phyloP scores from a whole-genome alignment of 2,329 filamentous ascomycete species.

The Cercospora canescens region DNA sequence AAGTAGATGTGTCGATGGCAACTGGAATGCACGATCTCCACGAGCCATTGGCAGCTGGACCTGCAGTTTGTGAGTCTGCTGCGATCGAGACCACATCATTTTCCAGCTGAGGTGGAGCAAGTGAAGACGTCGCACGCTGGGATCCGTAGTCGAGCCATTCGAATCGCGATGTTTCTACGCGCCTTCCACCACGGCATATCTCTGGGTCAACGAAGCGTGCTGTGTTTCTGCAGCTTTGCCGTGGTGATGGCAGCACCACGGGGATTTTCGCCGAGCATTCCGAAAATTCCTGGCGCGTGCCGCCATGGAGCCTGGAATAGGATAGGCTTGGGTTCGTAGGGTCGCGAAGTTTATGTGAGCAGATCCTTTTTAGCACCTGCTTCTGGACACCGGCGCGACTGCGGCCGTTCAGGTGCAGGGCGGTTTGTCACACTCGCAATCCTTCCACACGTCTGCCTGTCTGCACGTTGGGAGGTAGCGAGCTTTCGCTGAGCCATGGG shows the following conservation, averaged over 20 bases:
- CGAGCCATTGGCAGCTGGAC: neutral
- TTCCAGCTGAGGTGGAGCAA: neutral
- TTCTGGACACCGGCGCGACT: neutral
- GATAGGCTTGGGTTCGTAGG: neutral
- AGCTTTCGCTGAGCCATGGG: neutral
- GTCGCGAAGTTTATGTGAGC: neutral
- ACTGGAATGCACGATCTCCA: neutral
- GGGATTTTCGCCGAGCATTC: neutral
- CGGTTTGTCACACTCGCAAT: too few species aligned
- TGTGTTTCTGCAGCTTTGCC: neutral
- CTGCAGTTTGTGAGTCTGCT: neutral
- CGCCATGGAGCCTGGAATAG: neutral
- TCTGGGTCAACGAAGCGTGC: neutral
- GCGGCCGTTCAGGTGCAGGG: neutral
- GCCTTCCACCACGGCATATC: neutral
- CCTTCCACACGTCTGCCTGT: neutral
- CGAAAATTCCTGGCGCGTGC: neutral
- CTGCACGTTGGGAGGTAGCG: neutral
- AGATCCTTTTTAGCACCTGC: neutral
- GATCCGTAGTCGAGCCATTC: neutral
- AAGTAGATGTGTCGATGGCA: neutral
- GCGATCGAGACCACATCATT: neutral
- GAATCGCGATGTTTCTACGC: neutral
- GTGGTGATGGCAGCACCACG: neutral
- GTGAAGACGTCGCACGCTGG: neutral